Conservation (phyloP, 2,329 filamentous ascomycete species). For the Alternaria infectoria region DNA sequence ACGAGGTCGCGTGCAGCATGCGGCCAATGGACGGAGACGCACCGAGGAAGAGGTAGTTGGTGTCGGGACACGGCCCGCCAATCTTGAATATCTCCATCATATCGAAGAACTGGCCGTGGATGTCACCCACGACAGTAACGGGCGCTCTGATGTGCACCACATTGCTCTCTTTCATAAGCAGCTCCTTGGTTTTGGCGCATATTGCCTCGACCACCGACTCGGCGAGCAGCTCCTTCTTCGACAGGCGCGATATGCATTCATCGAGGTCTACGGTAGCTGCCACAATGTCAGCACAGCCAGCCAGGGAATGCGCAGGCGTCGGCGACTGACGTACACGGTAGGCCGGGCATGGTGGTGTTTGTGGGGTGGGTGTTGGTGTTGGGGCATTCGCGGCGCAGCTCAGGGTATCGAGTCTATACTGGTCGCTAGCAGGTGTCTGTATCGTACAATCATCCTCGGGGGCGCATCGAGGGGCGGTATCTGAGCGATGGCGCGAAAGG, state of each 20-base stretch:
- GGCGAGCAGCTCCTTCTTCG: conserved; percentile 94
- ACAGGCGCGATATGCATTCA: conserved; percentile 95
- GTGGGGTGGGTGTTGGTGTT: conserved; percentile 20
- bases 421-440: conserved; percentile 46
- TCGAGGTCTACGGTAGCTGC: conserved; percentile 95
- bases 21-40: conserved; percentile 27
- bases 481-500: conserved; percentile 25
- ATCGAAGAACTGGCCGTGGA: conserved; percentile 98
- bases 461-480: conserved; percentile 35
- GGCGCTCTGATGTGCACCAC: conserved; percentile 96
- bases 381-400: conserved; percentile 39
- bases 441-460: conserved; percentile 50
- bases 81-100: conserved; percentile 99
- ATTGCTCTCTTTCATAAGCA: conserved; percentile 99
- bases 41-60: conserved; percentile 98
- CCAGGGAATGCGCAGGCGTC: background rate
- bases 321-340: conserved; percentile 53
- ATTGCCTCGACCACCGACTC: conserved; percentile 99
- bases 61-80: conserved; percentile 94
- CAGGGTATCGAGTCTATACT: conserved; percentile 46
- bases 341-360: conserved; percentile 55
- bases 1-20: conserved; percentile 25
- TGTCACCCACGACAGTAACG: conserved; percentile 96
- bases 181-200: conserved; percentile 98
- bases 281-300: conserved; percentile 24